Conservation (phyloP, 2,329 filamentous ascomycete genomes). For the Neopestalotiopsis sp. region DNA sequence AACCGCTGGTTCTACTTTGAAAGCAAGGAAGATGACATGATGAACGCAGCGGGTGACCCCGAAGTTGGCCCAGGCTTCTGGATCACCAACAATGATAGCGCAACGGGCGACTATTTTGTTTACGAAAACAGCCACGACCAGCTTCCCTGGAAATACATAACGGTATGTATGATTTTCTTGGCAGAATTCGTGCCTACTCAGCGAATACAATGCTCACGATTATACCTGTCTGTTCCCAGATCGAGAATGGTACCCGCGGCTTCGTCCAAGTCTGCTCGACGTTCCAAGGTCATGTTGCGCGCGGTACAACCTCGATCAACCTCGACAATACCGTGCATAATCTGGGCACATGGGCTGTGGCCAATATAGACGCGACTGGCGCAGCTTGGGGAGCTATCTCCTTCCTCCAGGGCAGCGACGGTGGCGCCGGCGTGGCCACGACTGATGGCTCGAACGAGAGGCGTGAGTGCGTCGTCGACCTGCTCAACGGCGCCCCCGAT, state of each 20-base stretch:
- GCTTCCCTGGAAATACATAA: slow-evolving; percentile 33
- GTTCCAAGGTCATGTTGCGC: slow-evolving; percentile 32
- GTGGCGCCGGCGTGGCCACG: slow-evolving; percentile 24
- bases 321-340: slow-evolving; percentile 27
- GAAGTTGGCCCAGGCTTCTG: slow-evolving; percentile 28
- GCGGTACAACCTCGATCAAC: slow-evolving; percentile 27
- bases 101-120: slow-evolving; percentile 28
- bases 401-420: slow-evolving; percentile 29
- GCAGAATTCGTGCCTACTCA: not conserved
- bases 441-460: slow-evolving; percentile 22
- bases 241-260: slow-evolving; percentile 25
- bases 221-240: slow-evolving; percentile 15
- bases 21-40: not conserved
- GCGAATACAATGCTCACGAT: not conserved
- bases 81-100: slow-evolving; percentile 30
- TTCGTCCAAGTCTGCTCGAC: slow-evolving; percentile 33
- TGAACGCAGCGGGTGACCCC: slow-evolving; percentile 19
- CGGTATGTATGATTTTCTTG: slow-evolving; percentile 21
- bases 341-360: slow-evolving; percentile 30
- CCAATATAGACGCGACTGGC: slow-evolving; percentile 25
- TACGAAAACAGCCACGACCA: slow-evolving; percentile 32
- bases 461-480: slow-evolving; percentile 25
- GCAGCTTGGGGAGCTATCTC: slow-evolving; percentile 28
- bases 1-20: not conserved
- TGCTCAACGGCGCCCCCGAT: slow-evolving; percentile 23